Percentiles rank a stretch among this genome's conserved stretches.
Conservation (phyloP, 2,329 filamentous ascomycete species). For the Alternaria sp. region DNA sequence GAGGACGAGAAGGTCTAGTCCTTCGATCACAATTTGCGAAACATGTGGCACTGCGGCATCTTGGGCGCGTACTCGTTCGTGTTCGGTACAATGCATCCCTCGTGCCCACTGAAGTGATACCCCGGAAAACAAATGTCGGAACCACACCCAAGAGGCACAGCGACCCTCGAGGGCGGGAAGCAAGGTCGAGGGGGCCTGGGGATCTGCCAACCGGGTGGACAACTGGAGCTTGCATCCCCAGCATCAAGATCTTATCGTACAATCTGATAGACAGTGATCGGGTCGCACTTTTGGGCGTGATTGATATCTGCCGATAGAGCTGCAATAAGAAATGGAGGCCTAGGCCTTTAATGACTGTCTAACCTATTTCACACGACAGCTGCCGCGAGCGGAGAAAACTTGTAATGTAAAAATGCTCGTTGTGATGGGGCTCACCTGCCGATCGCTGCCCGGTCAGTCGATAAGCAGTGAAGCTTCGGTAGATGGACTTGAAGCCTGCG, state of each 20-base stretch:
- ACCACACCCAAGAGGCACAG: constrained; percentile 34
- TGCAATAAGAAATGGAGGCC: constrained; percentile 12
- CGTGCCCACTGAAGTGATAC: neutral
- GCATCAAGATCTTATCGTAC: constrained; percentile 14
- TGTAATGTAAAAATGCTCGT: constrained; percentile 34
- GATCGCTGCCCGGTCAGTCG: constrained; percentile 35
- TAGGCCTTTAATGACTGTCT: constrained; percentile 18
- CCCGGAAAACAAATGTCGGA: constrained; percentile 19
- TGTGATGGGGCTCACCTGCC: constrained; percentile 30
- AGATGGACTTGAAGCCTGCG: neutral
- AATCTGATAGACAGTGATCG: constrained; percentile 7
- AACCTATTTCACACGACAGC: constrained; percentile 21
- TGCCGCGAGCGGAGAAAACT: constrained; percentile 17
- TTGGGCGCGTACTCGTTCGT: constrained; percentile 29
- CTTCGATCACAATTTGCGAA: constrained; percentile 28
- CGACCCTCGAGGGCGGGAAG: constrained; percentile 51
- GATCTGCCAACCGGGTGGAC: constrained; percentile 41
- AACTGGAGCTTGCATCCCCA: constrained; percentile 19
- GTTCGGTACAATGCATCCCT: constrained; percentile 25
- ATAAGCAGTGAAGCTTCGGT: constrained; percentile 12
- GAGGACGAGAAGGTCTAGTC: constrained; percentile 21
- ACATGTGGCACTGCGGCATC: constrained; percentile 32
- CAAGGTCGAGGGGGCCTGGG: constrained; percentile 51
- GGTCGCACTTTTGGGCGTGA: constrained; percentile 1
- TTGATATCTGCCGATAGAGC: constrained; percentile 7